Base-by-base conservation (phyloP, 192 early-diverging fungal genomes). In the Phlyctochytrium planicorne region DNA sequence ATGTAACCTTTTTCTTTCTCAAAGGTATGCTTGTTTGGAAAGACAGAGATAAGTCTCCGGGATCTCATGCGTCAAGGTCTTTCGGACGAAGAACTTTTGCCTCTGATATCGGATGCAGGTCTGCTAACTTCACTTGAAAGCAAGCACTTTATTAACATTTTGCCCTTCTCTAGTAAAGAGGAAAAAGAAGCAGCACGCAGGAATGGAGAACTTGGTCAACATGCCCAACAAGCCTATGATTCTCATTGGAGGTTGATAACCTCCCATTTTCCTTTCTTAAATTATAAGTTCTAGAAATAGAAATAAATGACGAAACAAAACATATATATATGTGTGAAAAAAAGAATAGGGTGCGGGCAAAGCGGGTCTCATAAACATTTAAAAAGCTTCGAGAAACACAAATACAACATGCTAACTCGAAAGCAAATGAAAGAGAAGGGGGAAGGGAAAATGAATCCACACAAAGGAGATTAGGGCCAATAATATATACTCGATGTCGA, bases 181-280 rank as follows among this genome's bases (percentile, higher is more conserved):
- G 53, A 98, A 98, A 75, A 93, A 92, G 80, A 86, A 89, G 63
- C 91, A 92, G 57, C 96, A 98, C 77, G 94, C 96, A n/a, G 96
- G 94, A 59, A 88, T 96, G 85, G 85, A 88, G 61, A 87, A 90
- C 53, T 78, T 98, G 31, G 87, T 90, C 20, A 79, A 85, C 37
- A 78, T 88, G 77, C 91, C 92, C 29, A 98, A 96, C 75, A 78
- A 94, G 25, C 94, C 96, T 24, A 98, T 98, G 96, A 93, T 94
- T 52, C 75, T 91, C 17, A 98, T 98, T 77, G 94, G 94, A 23
- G 96, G 94, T 37, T 96, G 77, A 79, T 57, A 65, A 50, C 40
- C n/a, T 50, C n/a, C 40, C 12, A 50, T 50, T 10, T n/a, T 10
- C 12, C 40, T 50, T 50, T n/a, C 40, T 50, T n/a, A 14, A 10